Evolutionary conservation across 192 early-diverging fungal genomes (phyloP).

Genomic region (Entomortierella beljakovae): DNA sequence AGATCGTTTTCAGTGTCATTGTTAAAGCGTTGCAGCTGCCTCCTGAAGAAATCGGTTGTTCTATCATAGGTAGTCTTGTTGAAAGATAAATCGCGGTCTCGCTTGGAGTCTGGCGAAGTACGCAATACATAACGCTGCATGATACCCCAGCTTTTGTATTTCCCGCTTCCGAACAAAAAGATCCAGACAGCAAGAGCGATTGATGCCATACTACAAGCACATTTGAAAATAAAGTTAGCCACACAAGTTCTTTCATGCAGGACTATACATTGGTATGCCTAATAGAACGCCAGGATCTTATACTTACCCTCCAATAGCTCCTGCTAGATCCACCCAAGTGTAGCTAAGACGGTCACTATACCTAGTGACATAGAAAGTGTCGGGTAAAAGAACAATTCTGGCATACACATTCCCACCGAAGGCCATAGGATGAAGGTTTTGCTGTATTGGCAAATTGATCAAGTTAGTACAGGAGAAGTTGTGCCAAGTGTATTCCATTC

Average conservation of each 20-base stretch:
- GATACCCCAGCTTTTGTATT: constrained; percentile 54
- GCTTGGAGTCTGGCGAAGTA: constrained; percentile 41
- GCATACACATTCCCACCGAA: background rate
- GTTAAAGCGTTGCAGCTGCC: constrained; percentile 12
- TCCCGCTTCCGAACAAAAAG: constrained; percentile 52
- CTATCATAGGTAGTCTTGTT: background rate
- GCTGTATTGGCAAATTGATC: constrained; percentile 2
- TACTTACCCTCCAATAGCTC: constrained; percentile 45
- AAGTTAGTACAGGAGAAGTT: too few species aligned
- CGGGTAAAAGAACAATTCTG: constrained; percentile 27
- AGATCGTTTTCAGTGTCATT: constrained; percentile 27
- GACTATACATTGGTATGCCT: too few species aligned
- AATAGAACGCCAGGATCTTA: background rate
- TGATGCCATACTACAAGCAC: constrained; percentile 34
- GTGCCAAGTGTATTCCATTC: too few species aligned
- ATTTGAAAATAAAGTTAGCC: background rate
- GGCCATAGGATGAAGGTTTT: constrained; percentile 34
- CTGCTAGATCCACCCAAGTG: constrained; percentile 48
- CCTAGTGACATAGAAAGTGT: constrained; percentile 31
- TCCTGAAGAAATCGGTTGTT: constrained; percentile 1
- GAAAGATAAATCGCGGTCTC: constrained; percentile 2
- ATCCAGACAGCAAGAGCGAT: constrained; percentile 45
- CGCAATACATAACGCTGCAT: constrained; percentile 50
- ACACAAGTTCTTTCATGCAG: too few species aligned
- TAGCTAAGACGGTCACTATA: constrained; percentile 44